Percentiles rank a stretch among this genome's conserved stretches.
phyloP scores from a whole-genome alignment of 352 stramenopile species.

The Globisporangium nodosum region DNA sequence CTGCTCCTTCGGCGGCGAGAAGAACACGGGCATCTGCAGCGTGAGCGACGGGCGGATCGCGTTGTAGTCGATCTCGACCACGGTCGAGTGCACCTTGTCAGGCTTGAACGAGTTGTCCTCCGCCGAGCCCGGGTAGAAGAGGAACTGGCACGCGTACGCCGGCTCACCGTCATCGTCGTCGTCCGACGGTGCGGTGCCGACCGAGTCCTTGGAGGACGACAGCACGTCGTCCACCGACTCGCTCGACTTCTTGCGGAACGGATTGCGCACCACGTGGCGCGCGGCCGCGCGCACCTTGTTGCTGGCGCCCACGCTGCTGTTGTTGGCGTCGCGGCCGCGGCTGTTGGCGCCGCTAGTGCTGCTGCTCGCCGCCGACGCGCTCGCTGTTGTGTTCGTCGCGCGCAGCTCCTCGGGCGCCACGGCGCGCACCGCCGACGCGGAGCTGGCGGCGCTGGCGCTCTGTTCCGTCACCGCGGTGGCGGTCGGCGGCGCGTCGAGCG shows the following conservation, averaged over 20 bases:
- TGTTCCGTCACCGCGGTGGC: not conserved
- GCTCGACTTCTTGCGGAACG: slow-evolving; percentile 26
- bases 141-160: slow-evolving; percentile 28
- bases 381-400: slow-evolving; percentile 18
- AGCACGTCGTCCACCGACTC: slow-evolving; percentile 22
- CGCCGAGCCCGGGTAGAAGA: slow-evolving; percentile 65
- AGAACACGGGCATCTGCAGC: slow-evolving; percentile 64
- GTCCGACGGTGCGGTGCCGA: slow-evolving; percentile 19
- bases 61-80: slow-evolving; percentile 39
- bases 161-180: slow-evolving; percentile 22
- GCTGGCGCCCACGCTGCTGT: slow-evolving; percentile 3
- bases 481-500: not conserved
- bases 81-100: slow-evolving; percentile 24
- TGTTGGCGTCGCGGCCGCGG: slow-evolving; percentile 3
- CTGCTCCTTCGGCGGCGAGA: slow-evolving; percentile 34
- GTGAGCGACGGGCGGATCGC: slow-evolving; percentile 49
- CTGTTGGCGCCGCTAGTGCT: not conserved
- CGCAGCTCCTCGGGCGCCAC: slow-evolving; percentile 8
- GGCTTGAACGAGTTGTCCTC: slow-evolving; percentile 42
- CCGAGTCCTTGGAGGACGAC: slow-evolving; percentile 13
- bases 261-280: slow-evolving; percentile 12
- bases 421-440: slow-evolving; percentile 9
- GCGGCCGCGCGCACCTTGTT: slow-evolving; percentile 1
- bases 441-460: not conserved
- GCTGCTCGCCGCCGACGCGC: not conserved